phyloP scores from a whole-genome alignment of 2,329 filamentous ascomycete species.

The Penicillium sp. region DNA sequence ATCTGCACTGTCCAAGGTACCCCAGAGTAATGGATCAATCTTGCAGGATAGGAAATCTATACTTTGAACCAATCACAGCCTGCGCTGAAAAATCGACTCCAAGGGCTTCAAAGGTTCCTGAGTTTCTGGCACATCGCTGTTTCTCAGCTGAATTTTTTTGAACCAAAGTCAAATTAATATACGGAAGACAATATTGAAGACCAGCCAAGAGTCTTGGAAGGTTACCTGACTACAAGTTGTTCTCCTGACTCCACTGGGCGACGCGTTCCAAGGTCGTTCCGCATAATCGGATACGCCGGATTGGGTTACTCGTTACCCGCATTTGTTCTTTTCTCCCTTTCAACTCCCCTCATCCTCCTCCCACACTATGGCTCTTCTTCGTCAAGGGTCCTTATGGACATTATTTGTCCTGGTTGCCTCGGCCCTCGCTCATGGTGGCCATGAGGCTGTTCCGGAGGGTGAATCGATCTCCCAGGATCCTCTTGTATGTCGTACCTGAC shows the following conservation, averaged over 20 bases:
- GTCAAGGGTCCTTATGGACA: slow-evolving; percentile 24
- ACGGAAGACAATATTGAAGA: neutral
- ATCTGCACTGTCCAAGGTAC: neutral
- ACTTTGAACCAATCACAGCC: slow-evolving; percentile 15
- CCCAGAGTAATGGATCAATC: no score
- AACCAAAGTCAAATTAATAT: no score
- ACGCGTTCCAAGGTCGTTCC: neutral
- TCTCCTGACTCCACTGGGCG: neutral
- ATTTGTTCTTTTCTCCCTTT: slow-evolving; percentile 13
- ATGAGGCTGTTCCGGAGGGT: slow-evolving; percentile 65
- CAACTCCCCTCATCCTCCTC: neutral
- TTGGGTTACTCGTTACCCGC: slow-evolving; percentile 15
- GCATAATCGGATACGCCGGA: slow-evolving; percentile 25
- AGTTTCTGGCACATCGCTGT: neutral
- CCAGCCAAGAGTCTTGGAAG: neutral
- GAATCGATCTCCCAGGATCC: slow-evolving; percentile 69
- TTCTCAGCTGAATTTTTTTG: no score
- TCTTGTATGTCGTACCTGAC: slow-evolving; percentile 56
- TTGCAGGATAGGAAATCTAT: neutral
- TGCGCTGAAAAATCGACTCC: slow-evolving; percentile 21
- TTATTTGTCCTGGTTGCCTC: slow-evolving; percentile 30
- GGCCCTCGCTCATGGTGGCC: slow-evolving; percentile 52
- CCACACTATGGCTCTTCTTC: slow-evolving; percentile 18
- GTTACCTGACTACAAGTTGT: no score
- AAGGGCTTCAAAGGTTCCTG: neutral